Evolutionary conservation across 2,329 filamentous ascomycete genomes (phyloP).

Genomic region (Alternaria atra): DNA sequence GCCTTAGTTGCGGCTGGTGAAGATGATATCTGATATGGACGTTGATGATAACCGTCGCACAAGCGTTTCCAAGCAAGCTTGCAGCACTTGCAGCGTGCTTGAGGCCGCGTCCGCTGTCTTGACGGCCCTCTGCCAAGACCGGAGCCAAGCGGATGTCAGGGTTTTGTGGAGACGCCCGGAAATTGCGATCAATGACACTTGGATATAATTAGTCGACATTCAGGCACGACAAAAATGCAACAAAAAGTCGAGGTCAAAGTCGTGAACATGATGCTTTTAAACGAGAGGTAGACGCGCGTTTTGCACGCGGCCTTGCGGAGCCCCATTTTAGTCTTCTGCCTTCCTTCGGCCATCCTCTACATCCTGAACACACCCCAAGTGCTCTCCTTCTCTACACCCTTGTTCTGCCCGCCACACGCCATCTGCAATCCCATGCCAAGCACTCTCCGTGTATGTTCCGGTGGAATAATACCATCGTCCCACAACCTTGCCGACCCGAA

Average conservation of each 20-base stretch:
- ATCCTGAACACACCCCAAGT: constrained; percentile 54
- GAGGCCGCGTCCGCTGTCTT: constrained; percentile 9
- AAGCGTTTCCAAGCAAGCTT: constrained; percentile 29
- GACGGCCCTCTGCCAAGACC: constrained; percentile 21
- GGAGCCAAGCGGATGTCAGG: constrained; percentile 3
- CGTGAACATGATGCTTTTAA: not conserved
- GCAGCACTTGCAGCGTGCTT: constrained; percentile 19
- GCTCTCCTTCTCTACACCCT: constrained; percentile 46
- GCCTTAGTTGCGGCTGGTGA: not conserved
- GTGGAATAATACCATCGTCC: constrained; percentile 68
- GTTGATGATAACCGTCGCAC: not conserved
- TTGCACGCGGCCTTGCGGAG: not conserved
- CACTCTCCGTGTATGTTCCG: constrained; percentile 59
- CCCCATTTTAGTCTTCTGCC: not conserved
- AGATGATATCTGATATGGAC: not conserved
- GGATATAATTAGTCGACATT: not conserved
- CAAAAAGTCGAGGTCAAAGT: not conserved
- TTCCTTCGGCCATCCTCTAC: constrained; percentile 26
- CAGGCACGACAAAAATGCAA: not conserved
- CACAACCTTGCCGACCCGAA: constrained; percentile 90
- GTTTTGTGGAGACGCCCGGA: constrained; percentile 15
- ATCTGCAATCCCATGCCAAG: constrained; percentile 59
- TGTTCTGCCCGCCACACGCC: constrained; percentile 53
- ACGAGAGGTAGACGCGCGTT: constrained; percentile 4
- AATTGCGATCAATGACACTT: constrained; percentile 9